A percentile compares a stretch with the other conserved stretches of the same genome.
Evolutionary conservation across 768 basidiomycete species (phyloP).

Genomic region (Tricholoma furcatifolium): DNA sequence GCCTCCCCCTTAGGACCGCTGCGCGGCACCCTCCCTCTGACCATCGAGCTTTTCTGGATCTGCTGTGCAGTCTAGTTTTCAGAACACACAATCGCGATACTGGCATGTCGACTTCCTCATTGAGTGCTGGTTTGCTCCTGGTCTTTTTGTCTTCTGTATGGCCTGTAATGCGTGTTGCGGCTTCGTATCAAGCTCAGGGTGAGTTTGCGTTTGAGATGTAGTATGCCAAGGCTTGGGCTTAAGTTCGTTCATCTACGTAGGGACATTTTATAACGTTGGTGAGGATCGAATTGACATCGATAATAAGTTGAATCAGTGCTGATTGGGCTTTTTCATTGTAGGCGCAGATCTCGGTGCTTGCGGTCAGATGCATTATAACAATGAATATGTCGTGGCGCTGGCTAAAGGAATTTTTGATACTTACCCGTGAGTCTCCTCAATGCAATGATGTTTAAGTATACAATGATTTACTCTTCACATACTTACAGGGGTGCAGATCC

Average conservation of each 20-base stretch:
- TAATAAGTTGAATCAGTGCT: too few species aligned
- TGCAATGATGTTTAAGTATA: not conserved
- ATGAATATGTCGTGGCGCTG: constrained; percentile 15
- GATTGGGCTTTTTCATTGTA: not conserved
- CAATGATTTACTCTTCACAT: too few species aligned
- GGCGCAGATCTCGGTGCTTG: constrained; percentile 12
- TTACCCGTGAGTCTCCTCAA: constrained; percentile 9
- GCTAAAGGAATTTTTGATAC: constrained; percentile 8
- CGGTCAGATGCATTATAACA: constrained; percentile 6
- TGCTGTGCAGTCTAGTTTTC: constrained; percentile 3
- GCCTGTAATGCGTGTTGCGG: not conserved
- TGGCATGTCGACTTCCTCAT: not conserved
- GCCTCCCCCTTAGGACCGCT: too few species aligned
- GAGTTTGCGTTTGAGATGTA: not conserved
- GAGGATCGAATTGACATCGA: not conserved
- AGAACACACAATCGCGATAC: too few species aligned
- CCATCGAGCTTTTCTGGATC: not conserved
- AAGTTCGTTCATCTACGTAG: not conserved
- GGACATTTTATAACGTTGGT: constrained; percentile 3
- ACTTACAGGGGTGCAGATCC: constrained; percentile 6
- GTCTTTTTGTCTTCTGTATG: not conserved
- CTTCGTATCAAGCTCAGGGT: not conserved
- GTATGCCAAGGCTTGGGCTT: not conserved
- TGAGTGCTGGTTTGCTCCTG: not conserved
- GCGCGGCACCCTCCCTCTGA: too few species aligned